Conservation (phyloP, 768 basidiomycete species). For the Rhizopogon salebrosus region DNA sequence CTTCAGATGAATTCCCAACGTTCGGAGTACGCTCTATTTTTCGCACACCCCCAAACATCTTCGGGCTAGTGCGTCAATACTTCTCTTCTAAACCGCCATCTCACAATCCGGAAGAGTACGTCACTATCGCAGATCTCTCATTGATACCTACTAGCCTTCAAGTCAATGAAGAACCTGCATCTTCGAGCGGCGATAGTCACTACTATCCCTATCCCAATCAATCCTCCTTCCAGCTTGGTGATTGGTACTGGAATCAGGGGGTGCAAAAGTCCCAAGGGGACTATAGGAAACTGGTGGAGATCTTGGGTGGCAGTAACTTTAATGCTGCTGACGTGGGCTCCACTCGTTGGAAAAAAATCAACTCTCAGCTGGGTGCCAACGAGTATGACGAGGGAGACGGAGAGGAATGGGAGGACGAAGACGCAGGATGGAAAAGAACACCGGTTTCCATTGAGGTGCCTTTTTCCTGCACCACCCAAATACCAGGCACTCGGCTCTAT, state of each 20-base stretch:
- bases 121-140: too few relatives aligned
- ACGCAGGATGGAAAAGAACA: background rate
- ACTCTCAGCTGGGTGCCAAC: slow-evolving; percentile 6
- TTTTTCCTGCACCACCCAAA: background rate
- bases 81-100: too few relatives aligned
- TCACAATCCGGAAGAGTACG: too few relatives aligned
- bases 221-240: slow-evolving; percentile 18
- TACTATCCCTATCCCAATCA: slow-evolving; percentile 18
- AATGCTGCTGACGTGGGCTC: slow-evolving; percentile 8
- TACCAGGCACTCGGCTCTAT: slow-evolving; percentile 3
- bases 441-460: slow-evolving; percentile 1
- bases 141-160: too few relatives aligned
- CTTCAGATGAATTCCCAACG: too few relatives aligned
- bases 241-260: slow-evolving; percentile 17
- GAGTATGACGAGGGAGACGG: background rate
- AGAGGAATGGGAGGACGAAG: background rate
- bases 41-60: too few relatives aligned
- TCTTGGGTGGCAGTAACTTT: slow-evolving; percentile 10
- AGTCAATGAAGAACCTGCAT: too few relatives aligned
- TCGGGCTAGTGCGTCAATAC: too few relatives aligned
- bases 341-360: slow-evolving; percentile 7
- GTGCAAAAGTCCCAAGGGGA: slow-evolving; percentile 9
- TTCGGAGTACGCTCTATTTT: too few relatives aligned
- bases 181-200: background rate
- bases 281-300: slow-evolving; percentile 8